Conservation (phyloP, 2,329 filamentous ascomycete species). For the Didymella keratinophila region DNA sequence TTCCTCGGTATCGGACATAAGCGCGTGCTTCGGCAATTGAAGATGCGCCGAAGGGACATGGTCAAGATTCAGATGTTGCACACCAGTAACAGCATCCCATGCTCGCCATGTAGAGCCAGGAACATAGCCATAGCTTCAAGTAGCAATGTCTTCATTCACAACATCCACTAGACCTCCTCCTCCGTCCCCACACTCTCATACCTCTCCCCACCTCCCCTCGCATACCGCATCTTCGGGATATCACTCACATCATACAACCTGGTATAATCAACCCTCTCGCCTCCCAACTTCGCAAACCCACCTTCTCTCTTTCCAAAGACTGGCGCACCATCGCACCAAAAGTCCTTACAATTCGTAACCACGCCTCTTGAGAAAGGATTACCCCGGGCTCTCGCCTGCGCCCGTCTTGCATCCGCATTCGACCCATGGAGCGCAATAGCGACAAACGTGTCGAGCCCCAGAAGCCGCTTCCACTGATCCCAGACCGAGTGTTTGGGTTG, state of each 20-base stretch:
- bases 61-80: no score
- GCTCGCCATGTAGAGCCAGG: no score
- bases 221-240: slow-evolving; percentile 73
- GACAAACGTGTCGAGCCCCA: slow-evolving; percentile 93
- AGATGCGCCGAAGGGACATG: slow-evolving; percentile 6
- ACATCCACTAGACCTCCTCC: slow-evolving; percentile 33
- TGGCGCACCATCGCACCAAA: slow-evolving; percentile 91
- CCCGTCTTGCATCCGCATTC: slow-evolving; percentile 52
- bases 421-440: slow-evolving; percentile 84
- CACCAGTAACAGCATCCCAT: no score
- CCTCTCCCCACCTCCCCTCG: slow-evolving; percentile 51
- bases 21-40: slow-evolving; percentile 12
- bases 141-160: background rate
- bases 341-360: slow-evolving; percentile 91
- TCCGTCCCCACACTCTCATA: slow-evolving; percentile 67
- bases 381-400: slow-evolving; percentile 54
- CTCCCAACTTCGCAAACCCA: slow-evolving; percentile 78
- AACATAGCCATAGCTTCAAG: no score
- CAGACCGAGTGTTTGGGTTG: slow-evolving; percentile 72
- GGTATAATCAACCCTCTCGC: slow-evolving; percentile 84
- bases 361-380: slow-evolving; percentile 89
- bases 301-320: slow-evolving; percentile 78
- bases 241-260: slow-evolving; percentile 93
- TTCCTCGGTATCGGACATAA: slow-evolving; percentile 27
- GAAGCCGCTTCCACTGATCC: slow-evolving; percentile 80